Evolutionary conservation across 2,329 filamentous ascomycete species (phyloP).

Genomic region (Sclerotinia sclerotiorum): DNA sequence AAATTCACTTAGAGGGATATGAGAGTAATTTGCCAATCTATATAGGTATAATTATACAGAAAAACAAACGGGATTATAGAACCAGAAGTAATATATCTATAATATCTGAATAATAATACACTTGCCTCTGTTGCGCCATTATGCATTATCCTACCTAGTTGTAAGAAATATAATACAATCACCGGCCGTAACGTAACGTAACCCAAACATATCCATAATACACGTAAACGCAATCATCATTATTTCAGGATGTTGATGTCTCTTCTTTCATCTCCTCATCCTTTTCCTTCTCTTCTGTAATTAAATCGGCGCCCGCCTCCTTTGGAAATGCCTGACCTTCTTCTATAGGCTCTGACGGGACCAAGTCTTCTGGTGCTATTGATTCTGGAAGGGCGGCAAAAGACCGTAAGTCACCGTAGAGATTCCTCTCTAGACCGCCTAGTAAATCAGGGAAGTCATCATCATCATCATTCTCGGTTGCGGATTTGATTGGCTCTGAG

Average conservation of each 20-base stretch:
- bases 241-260: neutral
- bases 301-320: neutral
- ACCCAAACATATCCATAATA: conserved; percentile 15
- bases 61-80: neutral
- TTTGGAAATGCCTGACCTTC: neutral
- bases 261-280: neutral
- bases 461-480: conserved; percentile 29
- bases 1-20: too few relatives aligned
- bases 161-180: neutral
- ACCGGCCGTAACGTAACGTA: neutral
- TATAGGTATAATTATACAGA: neutral
- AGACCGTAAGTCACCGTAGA: conserved; percentile 22
- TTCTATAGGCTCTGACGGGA: neutral
- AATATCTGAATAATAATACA: neutral
- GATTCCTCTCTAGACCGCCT: conserved; percentile 35
- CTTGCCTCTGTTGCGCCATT: neutral
- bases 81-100: neutral
- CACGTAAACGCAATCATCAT: neutral
- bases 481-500: conserved; percentile 1
- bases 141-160: neutral
- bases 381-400: neutral
- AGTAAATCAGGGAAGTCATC: conserved; percentile 36
- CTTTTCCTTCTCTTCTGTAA: conserved; percentile 11
- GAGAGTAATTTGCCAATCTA: neutral
- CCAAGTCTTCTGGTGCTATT: neutral